Evolutionary conservation across 2,329 filamentous ascomycete species (phyloP).

Genomic region (Fusarium protoensiforme): DNA sequence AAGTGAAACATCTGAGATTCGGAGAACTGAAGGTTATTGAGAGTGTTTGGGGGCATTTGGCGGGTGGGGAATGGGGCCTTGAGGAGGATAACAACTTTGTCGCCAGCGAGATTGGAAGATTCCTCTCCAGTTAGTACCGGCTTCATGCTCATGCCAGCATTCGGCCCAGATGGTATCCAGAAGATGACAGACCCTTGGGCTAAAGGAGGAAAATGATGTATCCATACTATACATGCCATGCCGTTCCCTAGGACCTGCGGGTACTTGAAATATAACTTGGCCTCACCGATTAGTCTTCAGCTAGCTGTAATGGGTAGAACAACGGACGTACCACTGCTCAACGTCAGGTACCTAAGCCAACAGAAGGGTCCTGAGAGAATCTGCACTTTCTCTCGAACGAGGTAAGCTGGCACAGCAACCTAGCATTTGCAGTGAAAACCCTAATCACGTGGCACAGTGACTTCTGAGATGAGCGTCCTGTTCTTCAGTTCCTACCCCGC

Average conservation of each 20-base stretch:
- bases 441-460: neutral
- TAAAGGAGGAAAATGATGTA: too few relatives aligned
- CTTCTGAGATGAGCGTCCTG: too few relatives aligned
- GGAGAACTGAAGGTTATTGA: neutral
- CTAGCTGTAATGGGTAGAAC: too few relatives aligned
- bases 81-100: neutral
- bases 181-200: neutral
- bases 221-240: too few relatives aligned
- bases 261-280: too few relatives aligned
- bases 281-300: neutral
- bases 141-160: neutral
- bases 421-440: neutral
- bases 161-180: neutral
- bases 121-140: neutral
- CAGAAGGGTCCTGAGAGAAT: neutral
- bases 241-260: too few relatives aligned
- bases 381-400: neutral
- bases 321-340: too few relatives aligned
- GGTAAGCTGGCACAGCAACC: neutral
- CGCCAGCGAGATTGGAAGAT: neutral
- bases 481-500: neutral
- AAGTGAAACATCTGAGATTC: neutral
- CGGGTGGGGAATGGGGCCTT: neutral
- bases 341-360: neutral
- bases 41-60: neutral